Evolutionary conservation across 2,329 filamentous ascomycete species (phyloP).

Genomic region (Trichoderma sp.): DNA sequence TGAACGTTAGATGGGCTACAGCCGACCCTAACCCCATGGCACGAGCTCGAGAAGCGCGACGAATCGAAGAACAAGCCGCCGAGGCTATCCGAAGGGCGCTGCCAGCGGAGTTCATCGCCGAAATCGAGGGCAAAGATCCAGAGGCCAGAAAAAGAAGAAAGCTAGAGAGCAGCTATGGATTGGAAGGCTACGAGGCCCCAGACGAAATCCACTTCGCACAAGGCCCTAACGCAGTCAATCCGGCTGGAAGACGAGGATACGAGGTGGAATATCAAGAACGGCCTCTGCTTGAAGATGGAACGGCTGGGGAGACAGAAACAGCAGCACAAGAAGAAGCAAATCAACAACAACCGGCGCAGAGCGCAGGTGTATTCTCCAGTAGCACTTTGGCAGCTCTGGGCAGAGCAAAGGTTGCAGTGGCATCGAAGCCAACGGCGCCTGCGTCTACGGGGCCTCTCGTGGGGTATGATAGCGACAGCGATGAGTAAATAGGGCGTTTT

Average conservation of each 20-base stretch:
- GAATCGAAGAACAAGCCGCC: conserved; percentile 93
- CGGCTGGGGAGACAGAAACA: conserved; percentile 44
- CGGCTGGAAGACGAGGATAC: conserved; percentile 57
- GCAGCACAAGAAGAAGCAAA: conserved; percentile 35
- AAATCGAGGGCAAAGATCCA: conserved; percentile 89
- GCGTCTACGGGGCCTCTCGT: conserved; percentile 71
- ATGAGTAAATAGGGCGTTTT: conserved; percentile 52
- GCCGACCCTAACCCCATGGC: conserved; percentile 95
- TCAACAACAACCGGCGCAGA: conserved; percentile 41
- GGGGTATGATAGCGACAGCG: conserved; percentile 87
- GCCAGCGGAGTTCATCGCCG: conserved; percentile 86
- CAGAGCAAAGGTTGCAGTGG: conserved; percentile 54
- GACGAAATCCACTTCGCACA: conserved; percentile 92
- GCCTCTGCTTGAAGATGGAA: conserved; percentile 59
- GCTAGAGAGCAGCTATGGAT: conserved; percentile 83
- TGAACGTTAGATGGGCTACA: conserved; percentile 97
- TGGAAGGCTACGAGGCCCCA: conserved; percentile 90
- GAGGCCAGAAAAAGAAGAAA: conserved; percentile 86
- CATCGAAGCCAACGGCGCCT: conserved; percentile 55
- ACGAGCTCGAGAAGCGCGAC: conserved; percentile 83
- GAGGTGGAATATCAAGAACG: conserved; percentile 65
- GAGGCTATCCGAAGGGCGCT: conserved; percentile 88
- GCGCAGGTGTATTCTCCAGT: conserved; percentile 73
- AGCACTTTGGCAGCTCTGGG: conserved; percentile 80
- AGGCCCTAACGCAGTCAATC: conserved; percentile 68